Evolutionary conservation across 2,329 filamentous ascomycete species (phyloP), one percentile per base, ranked within the genome.

Genomic region (Ascochyta viciae-villosae): DNA sequence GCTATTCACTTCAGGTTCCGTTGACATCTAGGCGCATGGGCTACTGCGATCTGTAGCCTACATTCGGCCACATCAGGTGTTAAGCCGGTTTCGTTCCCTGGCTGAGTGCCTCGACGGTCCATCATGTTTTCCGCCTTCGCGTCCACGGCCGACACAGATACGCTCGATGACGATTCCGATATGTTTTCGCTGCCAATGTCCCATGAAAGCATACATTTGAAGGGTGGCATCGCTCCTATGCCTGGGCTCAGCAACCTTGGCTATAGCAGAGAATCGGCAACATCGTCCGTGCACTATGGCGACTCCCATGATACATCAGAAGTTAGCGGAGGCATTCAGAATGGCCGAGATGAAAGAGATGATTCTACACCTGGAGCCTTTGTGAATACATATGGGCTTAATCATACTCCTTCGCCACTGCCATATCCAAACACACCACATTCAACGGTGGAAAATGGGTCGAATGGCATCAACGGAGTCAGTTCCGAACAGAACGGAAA

Each of bases 251-350:
- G 72, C 63, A 68, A 68, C 62, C 58, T 76, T 54, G 73, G 65
- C 54, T 77, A 76, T 70, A 64, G 62, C 50, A 70, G 70, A 65
- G 74, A 76, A 63, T 77, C 75, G 26, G 70, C 67, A 52, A 62
- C 72, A 56, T 77, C 75, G 56, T 77, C 75, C 61, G 68, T 74
- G 63, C 75, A 76, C 58, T 72, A 72, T 50, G 71, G 71, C 54
- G 73, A 77, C 54, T 60, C 61, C 42, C 71, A 71, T 51, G 73
- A 75, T 58, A 64, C 65, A 62, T 77, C 73, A 24, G 75, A 77
- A 51, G 52, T 60, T 37, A 70, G 61, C 57, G 71, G 61, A 54
- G 68, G 68, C 62, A 68, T 74, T 58, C 63, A 68, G 35, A 73
- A 63, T 58, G 60, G 66, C 34, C 67, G 61, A 60, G 67, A 71